Evolutionary conservation across 352 stramenopile species (phyloP).

Genomic region (Elongisporangium undulatum): DNA sequence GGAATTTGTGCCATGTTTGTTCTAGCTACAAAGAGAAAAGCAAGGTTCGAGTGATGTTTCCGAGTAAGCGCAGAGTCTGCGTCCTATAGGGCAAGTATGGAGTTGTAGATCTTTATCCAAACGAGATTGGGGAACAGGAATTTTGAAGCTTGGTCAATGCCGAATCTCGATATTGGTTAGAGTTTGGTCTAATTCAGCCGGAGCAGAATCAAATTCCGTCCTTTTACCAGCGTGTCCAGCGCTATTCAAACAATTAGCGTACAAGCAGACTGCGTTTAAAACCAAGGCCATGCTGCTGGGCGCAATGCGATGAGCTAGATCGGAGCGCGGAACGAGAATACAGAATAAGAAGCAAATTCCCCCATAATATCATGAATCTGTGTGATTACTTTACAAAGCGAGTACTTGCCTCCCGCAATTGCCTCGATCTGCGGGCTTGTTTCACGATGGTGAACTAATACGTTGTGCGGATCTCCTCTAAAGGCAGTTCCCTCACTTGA

Average conservation of each 20-base stretch:
- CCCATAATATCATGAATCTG: too few species aligned
- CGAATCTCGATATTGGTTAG: constrained; percentile 24
- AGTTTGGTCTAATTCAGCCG: neutral
- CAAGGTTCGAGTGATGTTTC: constrained; percentile 15
- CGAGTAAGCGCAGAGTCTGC: constrained; percentile 15
- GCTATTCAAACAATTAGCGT: constrained; percentile 23
- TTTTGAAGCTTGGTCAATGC: constrained; percentile 24
- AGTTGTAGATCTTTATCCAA: constrained; percentile 36
- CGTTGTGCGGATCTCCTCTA: too few species aligned
- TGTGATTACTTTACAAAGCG: too few species aligned
- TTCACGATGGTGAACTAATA: too few species aligned
- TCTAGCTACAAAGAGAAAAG: constrained; percentile 20
- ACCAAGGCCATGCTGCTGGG: constrained; percentile 26
- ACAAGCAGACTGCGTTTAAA: constrained; percentile 16
- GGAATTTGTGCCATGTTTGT: constrained; percentile 34
- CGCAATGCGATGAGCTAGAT: constrained; percentile 11
- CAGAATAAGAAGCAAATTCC: neutral
- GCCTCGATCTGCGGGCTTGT: too few species aligned
- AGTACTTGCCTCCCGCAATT: too few species aligned
- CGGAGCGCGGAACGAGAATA: constrained; percentile 10
- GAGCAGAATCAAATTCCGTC: too few species aligned
- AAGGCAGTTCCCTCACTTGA: too few species aligned
- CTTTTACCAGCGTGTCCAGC: too few species aligned
- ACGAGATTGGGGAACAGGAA: constrained; percentile 22
- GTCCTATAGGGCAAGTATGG: constrained; percentile 19